Base-by-base conservation (phyloP, 345 rosid genomes). In the Abelmoschus esculentus region DNA sequence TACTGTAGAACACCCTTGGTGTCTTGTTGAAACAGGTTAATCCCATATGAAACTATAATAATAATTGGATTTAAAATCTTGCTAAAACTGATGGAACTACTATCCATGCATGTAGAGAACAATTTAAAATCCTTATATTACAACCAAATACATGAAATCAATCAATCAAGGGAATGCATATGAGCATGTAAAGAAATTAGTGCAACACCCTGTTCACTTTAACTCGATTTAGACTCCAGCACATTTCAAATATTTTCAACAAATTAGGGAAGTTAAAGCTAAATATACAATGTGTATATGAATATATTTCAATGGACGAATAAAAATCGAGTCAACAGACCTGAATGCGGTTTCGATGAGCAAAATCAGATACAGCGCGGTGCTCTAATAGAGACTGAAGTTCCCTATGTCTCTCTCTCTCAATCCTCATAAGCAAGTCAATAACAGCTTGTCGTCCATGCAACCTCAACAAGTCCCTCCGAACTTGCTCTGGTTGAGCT, bases 261-360 rank as follows among this genome's bases (percentile, higher is more conserved):
- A 34, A 49, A 60, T 49, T 60, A 18, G 61, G 44, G 17, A 17
- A 44, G 54, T 44, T 42, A 19, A 44, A 64, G 19, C 40, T 22
- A 44, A 64, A 64, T 44, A 44, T 22, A 3, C 6, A 22, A 19
- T 18, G 12, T 36, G 5, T 15, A 46, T 26, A 15, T 66, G 5
- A 67, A 29, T n/a, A 29, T 7, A 26, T 17, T 67, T 29, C 44
- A 67, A 42, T 67, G 4, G 34, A n/a, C 19, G 5, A 18, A 59
- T 58, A 17, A 57, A 67, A 3, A 38, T 44, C 5, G 5, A 62
- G 54, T 68, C 54, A 64, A 78, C 82, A 34, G 70, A 96, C 98
- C 98, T 96, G 99, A 80, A 96, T 89, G 74, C 98, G 91, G 70
- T 86, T 92, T 47, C 99, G 99, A 76, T 96, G 98, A 75, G 99